Conservation (phyloP, 2,329 filamentous ascomycete species). For the Alternaria postmessia region DNA sequence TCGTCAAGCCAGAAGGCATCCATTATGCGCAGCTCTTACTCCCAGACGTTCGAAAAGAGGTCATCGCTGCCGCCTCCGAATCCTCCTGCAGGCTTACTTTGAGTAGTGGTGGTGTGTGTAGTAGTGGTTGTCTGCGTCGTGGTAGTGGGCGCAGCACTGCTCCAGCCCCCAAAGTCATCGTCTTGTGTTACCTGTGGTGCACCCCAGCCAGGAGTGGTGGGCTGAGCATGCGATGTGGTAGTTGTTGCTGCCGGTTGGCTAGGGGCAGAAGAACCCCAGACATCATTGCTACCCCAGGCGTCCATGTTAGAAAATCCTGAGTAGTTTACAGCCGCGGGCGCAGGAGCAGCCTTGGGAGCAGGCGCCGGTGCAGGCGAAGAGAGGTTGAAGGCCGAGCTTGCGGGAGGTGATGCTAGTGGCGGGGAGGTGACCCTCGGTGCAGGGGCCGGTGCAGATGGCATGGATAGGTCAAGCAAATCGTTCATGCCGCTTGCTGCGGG, state of each 20-base stretch:
- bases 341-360: slow-evolving; percentile 39
- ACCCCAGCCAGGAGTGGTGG: slow-evolving; percentile 64
- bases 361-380: slow-evolving; percentile 46
- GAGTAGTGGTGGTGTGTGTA: slow-evolving; percentile 25
- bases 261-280: slow-evolving; percentile 75
- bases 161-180: slow-evolving; percentile 96
- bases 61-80: slow-evolving; percentile 72
- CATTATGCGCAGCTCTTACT: slow-evolving; percentile 56
- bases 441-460: slow-evolving; percentile 45
- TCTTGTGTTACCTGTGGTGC: slow-evolving; percentile 74
- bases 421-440: slow-evolving; percentile 36
- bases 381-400: slow-evolving; percentile 76
- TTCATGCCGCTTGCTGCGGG: slow-evolving; percentile 66
- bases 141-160: slow-evolving; percentile 73
- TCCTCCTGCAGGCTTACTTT: slow-evolving; percentile 61
- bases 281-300: slow-evolving; percentile 83
- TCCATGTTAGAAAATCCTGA: slow-evolving; percentile 66
- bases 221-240: slow-evolving; percentile 50
- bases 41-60: slow-evolving; percentile 95
- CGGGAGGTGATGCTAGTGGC: slow-evolving; percentile 48
- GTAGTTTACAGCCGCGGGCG: slow-evolving; percentile 47
- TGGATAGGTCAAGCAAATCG: slow-evolving; percentile 80
- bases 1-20: background rate
- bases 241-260: slow-evolving; percentile 55
- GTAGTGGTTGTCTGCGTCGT: slow-evolving; percentile 53